Evolutionary conservation across 495 filamentous ascomycete genomes (phyloP), one percentile per base, ranked within the genome.

Genomic region (Penicillium mononematosum): DNA sequence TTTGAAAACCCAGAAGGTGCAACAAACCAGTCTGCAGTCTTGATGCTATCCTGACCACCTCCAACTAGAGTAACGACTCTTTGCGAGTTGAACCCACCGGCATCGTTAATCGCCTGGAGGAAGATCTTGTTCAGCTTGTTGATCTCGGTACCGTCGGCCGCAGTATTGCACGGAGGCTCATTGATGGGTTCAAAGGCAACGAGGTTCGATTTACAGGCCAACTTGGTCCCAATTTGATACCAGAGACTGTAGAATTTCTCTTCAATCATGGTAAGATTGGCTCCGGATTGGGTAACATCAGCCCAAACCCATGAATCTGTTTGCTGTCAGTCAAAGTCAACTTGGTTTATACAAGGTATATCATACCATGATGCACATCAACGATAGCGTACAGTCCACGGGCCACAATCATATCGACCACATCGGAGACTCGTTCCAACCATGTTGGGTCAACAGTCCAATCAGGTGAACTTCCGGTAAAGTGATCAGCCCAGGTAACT

Each of bases 101-200:
- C 77, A 45, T 78, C 73, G 19, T 75, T 72, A 38, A 86, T 75
- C 3, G 81, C 78, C 45, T 81, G 58, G 5, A 86, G 67, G 58
- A 86, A 86, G 6, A 84, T 69, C n/a, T 71, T 71, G 56, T 86
- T 85, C 8, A 84, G 59, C 39, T 78, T 79, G 65, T 85, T 85
- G 31, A 81, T 66, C 31, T 81, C 65, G 1, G 72, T 72, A 0
- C 69, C 81, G 58, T 86, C 75, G n/a, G 69, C 74, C 7, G 71
- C 70, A 1, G 72, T 82, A 11, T 73, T 75, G 45, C 77, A 82
- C 0, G 82, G 74, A 0, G 81, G 79, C 55, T 87, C 83, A 58
- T 86, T 86, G 60, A 88, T 78, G 3, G 83, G 66, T 58, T 88
- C 84, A 45, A 86, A 82, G 1, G 81, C 80, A n/a, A 85, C 75